Evolutionary conservation across 192 early-diverging fungal genomes (phyloP).

Genomic region (Gaertneriomyces sp.): DNA sequence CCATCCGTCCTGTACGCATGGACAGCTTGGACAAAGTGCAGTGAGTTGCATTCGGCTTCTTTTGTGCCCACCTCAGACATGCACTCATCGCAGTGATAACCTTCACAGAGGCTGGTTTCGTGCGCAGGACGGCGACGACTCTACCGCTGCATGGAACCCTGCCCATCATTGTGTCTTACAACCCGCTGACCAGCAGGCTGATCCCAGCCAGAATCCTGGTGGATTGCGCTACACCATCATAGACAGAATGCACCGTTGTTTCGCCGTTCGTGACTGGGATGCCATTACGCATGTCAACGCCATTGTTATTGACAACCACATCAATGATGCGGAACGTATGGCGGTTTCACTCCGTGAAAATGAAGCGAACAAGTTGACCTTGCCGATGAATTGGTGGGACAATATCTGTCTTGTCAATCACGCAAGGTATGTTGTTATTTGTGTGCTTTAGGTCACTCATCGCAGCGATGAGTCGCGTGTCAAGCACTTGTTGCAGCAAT

Average conservation of each 20-base stretch:
- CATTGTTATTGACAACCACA: constrained; percentile 1
- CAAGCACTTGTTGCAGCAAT: too few species aligned
- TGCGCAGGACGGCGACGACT: background rate
- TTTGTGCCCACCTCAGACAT: background rate
- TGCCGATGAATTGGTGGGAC: constrained; percentile 3
- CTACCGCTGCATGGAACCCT: background rate
- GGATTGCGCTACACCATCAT: background rate
- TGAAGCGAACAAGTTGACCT: background rate
- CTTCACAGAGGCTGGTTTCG: background rate
- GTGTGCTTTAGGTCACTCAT: too few species aligned
- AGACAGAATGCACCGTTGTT: background rate
- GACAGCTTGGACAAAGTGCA: background rate
- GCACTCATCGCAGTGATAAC: background rate
- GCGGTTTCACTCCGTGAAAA: background rate
- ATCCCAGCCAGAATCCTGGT: background rate
- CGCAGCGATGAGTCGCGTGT: background rate
- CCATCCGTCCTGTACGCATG: background rate
- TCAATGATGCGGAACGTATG: background rate
- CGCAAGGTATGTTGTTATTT: constrained; percentile 5
- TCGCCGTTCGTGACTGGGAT: background rate
- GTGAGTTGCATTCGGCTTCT: background rate
- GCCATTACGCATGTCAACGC: background rate
- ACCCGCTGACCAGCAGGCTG: background rate
- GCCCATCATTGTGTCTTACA: background rate
- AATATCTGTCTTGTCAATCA: background rate